These are phyloP conservation scores for Solioccasus polychromus DNA, from an alignment of 768 basidiomycete species.

Conservation along the genomic window DNA sequence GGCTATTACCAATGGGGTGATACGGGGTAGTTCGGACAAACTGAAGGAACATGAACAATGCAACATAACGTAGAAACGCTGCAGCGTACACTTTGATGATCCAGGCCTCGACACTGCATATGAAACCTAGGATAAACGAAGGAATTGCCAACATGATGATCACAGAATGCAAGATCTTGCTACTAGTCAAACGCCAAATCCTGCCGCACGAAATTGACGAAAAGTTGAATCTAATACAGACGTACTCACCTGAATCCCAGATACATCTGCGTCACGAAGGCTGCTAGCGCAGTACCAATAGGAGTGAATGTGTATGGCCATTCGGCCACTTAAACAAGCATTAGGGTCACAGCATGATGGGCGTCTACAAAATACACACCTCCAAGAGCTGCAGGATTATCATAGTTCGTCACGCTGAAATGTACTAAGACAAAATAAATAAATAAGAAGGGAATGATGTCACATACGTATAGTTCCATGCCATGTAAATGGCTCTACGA, in stretches of 20 bases:
- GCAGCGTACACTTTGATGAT: conserved; percentile 38
- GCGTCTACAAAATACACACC: too few relatives aligned
- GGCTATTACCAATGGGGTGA: conserved; percentile 42
- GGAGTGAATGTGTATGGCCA: conserved; percentile 55
- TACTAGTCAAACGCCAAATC: conserved; percentile 14
- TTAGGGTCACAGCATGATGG: neutral
- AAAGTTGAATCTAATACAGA: too few relatives aligned
- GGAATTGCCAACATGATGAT: conserved; percentile 37
- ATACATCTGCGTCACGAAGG: conserved; percentile 49
- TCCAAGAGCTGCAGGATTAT: conserved; percentile 13
- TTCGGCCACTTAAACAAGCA: conserved; percentile 30
- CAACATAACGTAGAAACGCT: neutral
- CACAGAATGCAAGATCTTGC: conserved; percentile 27
- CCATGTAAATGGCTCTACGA: conserved; percentile 16
- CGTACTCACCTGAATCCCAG: conserved; percentile 43
- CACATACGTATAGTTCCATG: conserved; percentile 18
- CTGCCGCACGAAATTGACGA: too few relatives aligned
- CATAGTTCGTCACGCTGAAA: conserved; percentile 15
- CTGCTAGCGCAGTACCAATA: conserved; percentile 43
- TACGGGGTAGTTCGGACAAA: conserved; percentile 37
- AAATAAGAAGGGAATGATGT: neutral
- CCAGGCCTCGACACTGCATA: conserved; percentile 42
- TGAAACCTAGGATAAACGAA: conserved; percentile 43
- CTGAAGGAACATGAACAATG: conserved; percentile 22
- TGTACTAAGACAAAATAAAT: neutral